A percentile compares a stretch with the other conserved stretches of the same genome.
Conservation (phyloP, 2,329 filamentous ascomycete genomes). For the Monilinia vaccinii-corymbosi region DNA sequence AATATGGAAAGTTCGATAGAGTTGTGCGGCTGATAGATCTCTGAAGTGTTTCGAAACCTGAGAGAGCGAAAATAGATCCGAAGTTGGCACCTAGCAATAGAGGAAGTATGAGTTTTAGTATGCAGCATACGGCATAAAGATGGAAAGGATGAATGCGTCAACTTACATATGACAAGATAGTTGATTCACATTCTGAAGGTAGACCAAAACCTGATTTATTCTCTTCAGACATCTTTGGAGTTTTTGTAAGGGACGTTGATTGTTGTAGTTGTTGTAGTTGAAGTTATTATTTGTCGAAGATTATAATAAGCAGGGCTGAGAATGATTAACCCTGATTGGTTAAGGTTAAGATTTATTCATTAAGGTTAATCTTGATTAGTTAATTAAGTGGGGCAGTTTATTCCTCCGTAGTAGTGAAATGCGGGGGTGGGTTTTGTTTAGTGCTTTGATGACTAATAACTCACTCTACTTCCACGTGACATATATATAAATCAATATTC, state of each 20-base stretch:
- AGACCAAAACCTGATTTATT: neutral
- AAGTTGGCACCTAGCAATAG: constrained; percentile 38
- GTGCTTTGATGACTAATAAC: too few species aligned
- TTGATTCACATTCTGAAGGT: neutral
- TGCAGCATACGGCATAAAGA: neutral
- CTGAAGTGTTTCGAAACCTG: constrained; percentile 50
- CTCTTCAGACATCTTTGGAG: neutral
- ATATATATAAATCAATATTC: too few species aligned
- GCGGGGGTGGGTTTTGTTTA: neutral
- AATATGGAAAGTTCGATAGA: constrained; percentile 53
- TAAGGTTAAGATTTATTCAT: too few species aligned
- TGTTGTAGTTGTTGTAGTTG: too few species aligned
- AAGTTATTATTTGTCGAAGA: too few species aligned
- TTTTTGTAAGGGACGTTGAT: neutral
- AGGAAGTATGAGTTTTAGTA: neutral
- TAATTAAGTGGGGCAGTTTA: too few species aligned
- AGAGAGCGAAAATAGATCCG: constrained; percentile 47
- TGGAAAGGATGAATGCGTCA: neutral
- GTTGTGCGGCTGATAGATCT: constrained; percentile 45
- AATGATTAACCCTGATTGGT: too few species aligned
- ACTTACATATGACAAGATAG: neutral
- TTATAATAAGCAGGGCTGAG: too few species aligned
- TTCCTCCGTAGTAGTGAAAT: neutral
- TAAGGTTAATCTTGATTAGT: too few species aligned
- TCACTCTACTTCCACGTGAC: too few species aligned